Evolutionary conservation across 2,329 filamentous ascomycete genomes (phyloP).

Genomic region (Verticillium klebahnii): DNA sequence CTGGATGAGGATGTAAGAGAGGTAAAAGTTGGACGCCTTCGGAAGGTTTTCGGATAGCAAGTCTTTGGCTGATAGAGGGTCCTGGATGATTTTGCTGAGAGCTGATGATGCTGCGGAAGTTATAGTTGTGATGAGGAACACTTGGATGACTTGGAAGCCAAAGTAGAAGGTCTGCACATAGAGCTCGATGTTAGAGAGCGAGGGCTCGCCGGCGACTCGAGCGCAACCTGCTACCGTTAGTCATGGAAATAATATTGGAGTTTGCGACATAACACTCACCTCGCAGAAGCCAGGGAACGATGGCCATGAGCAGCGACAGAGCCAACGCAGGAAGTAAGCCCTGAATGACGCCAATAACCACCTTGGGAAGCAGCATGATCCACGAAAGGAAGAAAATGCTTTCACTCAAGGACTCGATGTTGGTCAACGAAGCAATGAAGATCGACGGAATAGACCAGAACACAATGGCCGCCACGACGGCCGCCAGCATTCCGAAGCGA

Average conservation of each 20-base stretch:
- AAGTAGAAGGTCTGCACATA: constrained; percentile 79
- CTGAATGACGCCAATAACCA: constrained; percentile 73
- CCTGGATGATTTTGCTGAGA: constrained; percentile 48
- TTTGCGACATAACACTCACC: constrained; percentile 38
- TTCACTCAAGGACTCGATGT: constrained; percentile 66
- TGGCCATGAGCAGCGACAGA: constrained; percentile 75
- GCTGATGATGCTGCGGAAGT: constrained; percentile 67
- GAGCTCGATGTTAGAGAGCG: constrained; percentile 66
- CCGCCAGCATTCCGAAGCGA: constrained; percentile 56
- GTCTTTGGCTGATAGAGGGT: constrained; percentile 17
- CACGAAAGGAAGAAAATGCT: constrained; percentile 66
- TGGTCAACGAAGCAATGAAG: constrained; percentile 78
- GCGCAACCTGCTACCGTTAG: constrained; percentile 47
- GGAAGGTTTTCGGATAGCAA: constrained; percentile 68
- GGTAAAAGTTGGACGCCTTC: constrained; percentile 78
- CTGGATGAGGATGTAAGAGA: constrained; percentile 90
- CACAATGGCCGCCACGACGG: constrained; percentile 69
- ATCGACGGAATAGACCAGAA: constrained; percentile 81
- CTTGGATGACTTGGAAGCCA: constrained; percentile 74
- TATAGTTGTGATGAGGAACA: constrained; percentile 78
- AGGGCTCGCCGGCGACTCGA: constrained; percentile 66
- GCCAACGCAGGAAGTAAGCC: constrained; percentile 77
- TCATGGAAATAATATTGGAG: not conserved
- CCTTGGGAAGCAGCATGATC: constrained; percentile 63
- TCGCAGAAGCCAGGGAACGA: constrained; percentile 74